Base-by-base conservation (phyloP, 345 rosid genomes). In the Lagerstroemia speciosa region DNA sequence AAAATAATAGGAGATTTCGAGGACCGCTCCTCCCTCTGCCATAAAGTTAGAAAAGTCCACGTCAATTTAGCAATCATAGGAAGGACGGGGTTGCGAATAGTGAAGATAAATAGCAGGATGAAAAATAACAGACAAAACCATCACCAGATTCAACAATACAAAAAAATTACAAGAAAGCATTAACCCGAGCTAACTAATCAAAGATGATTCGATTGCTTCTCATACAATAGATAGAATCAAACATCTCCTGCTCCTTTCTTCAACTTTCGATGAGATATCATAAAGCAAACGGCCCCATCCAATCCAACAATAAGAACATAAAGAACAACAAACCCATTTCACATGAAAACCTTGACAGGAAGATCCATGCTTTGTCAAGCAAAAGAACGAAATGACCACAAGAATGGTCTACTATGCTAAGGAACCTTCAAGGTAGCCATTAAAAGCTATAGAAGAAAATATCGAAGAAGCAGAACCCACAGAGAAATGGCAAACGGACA, bases 1-100 rank as follows among this genome's bases (percentile, higher is more conserved):
- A 75, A 84, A 30, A 17, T 19, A 78, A 61, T 65, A 24, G 8
- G 69, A 24, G 38, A n/a, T 53, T 30, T 53, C 60, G 14, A n/a
- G 30, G n/a, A 26, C 4, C n/a, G 6, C 27, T 53, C 29, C 60
- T 53, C 10, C 60, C 29, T 26, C 60, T 53, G 60, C 30, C 9
- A 53, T n/a, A 53, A 53, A 53, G 60, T 8, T n/a, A 1, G 14
- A 29, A 53, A n/a, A 53, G 5, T 6, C 60, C n/a, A 2, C 29
- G 24, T 26, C 5, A 53, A 3, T 22, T 53, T 22, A 53, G 14
- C 24, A 53, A 29, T 53, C 60, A 24, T 11, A n/a, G 60, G 60
- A 26, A 53, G 60, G 7, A 5, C 24, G 5, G 1, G 30, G 6
- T 8, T 53, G 8, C 7, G 9, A 53, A 53, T 53, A 53, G 24